A percentile compares a stretch with the other conserved stretches of the same genome.
These are phyloP conservation scores for Boletus edulis DNA, from an alignment of 768 basidiomycete species.

Conservation along the genomic window DNA sequence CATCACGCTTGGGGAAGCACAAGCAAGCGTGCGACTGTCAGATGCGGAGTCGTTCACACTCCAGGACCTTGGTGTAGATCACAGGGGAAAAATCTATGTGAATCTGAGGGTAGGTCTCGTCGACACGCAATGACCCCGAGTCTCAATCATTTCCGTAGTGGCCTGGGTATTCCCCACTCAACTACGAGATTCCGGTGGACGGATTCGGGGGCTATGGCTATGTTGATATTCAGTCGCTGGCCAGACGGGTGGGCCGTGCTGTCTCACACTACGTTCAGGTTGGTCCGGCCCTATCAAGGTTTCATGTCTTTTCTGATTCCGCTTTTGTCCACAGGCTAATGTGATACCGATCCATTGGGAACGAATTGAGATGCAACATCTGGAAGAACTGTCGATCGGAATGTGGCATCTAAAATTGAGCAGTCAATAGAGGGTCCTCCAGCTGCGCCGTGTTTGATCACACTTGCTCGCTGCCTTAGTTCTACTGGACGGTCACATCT, in stretches of 20 bases:
- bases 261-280: constrained; percentile 77
- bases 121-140: neutral
- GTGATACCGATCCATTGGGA: constrained; percentile 68
- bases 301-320: constrained; percentile 7
- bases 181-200: constrained; percentile 73
- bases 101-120: constrained; percentile 53
- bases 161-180: constrained; percentile 66
- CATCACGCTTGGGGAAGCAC: constrained; percentile 66
- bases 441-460: constrained; percentile 4
- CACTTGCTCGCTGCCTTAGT: constrained; percentile 3
- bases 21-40: constrained; percentile 58
- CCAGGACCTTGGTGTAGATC: constrained; percentile 65
- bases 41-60: constrained; percentile 60
- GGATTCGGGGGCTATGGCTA: constrained; percentile 62
- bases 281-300: constrained; percentile 12
- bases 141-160: constrained; percentile 43
- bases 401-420: constrained; percentile 69
- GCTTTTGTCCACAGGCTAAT: constrained; percentile 48
- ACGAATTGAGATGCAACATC: constrained; percentile 63
- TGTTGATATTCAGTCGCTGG: constrained; percentile 63
- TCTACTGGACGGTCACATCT: constrained; percentile 6
- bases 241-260: constrained; percentile 65
- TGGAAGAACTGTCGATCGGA: constrained; percentile 67
- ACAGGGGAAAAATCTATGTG: constrained; percentile 55
- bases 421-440: constrained; percentile 19